Conservation (phyloP, 2,329 filamentous ascomycete species). For the Pestalotiopsis sp. region DNA sequence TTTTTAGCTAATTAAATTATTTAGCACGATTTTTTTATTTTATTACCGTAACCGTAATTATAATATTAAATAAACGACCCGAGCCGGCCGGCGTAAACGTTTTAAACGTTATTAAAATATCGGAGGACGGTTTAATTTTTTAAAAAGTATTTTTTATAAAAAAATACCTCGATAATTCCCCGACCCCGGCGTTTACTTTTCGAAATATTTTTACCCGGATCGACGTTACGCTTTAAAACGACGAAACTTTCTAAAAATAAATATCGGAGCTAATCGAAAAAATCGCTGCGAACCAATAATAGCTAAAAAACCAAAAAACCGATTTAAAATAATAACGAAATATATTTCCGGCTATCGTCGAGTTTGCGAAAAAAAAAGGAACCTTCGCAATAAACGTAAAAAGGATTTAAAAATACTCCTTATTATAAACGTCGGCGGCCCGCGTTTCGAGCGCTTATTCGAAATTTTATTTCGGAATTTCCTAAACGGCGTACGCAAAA, state of each 20-base stretch:
- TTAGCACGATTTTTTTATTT: neutral
- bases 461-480: neutral
- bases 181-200: neutral
- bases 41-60: neutral
- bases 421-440: neutral
- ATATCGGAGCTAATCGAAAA: neutral
- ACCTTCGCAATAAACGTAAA: neutral
- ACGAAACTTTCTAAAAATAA: neutral
- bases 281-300: neutral
- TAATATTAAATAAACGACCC: neutral
- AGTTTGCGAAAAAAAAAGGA: neutral
- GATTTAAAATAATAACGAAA: neutral
- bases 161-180: neutral
- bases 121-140: neutral
- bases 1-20: neutral
- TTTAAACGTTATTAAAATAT: neutral
- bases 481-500: neutral
- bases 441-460: neutral
- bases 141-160: neutral
- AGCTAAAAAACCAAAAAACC: neutral
- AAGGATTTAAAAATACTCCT: neutral
- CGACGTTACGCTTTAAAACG: neutral
- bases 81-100: neutral
- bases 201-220: neutral
- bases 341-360: neutral